A percentile compares a stretch with the other conserved stretches of the same genome.
Evolutionary conservation across 441 rosid genomes (phyloP).

Genomic region (Metrosideros polymorpha): DNA sequence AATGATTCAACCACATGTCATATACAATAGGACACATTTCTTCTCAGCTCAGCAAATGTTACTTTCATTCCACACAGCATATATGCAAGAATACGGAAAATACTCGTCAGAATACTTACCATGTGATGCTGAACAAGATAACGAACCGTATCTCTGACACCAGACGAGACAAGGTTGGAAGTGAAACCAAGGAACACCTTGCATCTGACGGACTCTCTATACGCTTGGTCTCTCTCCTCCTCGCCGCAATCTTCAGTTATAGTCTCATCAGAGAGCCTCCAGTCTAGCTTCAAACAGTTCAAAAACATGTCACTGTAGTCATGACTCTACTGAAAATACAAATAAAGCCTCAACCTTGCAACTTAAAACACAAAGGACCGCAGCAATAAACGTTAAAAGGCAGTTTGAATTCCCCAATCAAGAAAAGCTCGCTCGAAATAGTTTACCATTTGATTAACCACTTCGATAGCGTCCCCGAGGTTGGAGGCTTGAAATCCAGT

Average conservation of each 20-base stretch:
- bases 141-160: slow-evolving; percentile 72
- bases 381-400: not conserved
- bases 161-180: slow-evolving; percentile 88
- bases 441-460: slow-evolving; percentile 76
- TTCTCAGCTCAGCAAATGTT: not conserved
- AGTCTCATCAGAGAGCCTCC: slow-evolving; percentile 77
- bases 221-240: slow-evolving; percentile 51
- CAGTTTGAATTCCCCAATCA: not conserved
- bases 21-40: not conserved
- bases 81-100: not conserved
- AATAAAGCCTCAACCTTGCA: not conserved
- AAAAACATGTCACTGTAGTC: not conserved
- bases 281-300: slow-evolving; percentile 53
- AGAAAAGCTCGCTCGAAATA: not conserved
- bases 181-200: slow-evolving; percentile 93
- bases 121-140: slow-evolving; percentile 82
- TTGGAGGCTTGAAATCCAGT: slow-evolving; percentile 94
- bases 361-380: not conserved
- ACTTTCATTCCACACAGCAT: not conserved
- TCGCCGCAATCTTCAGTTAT: slow-evolving; percentile 46
- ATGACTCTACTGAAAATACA: slow-evolving; percentile 1
- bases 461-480: slow-evolving; percentile 67
- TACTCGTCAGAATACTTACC: slow-evolving; percentile 28
- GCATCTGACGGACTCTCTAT: slow-evolving; percentile 60
- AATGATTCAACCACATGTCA: not conserved